A percentile compares a stretch with the other conserved stretches of the same genome.
Conservation (phyloP, 108 stramenopile genomes). For the Fragilariopsis cylindrus region DNA sequence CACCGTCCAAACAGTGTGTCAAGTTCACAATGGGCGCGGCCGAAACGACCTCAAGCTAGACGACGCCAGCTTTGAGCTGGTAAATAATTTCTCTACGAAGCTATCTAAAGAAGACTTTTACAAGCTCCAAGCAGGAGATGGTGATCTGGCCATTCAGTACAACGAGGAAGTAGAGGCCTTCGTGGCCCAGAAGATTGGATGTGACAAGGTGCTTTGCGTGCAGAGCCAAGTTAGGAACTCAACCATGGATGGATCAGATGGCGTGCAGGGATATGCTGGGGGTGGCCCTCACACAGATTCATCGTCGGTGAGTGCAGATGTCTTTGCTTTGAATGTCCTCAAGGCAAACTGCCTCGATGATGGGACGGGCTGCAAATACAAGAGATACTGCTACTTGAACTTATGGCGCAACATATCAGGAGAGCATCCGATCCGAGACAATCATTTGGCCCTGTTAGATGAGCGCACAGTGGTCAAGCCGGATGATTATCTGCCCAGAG, state of each 20-base stretch:
- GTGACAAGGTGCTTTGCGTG: conserved; percentile 25
- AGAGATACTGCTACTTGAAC: conserved; percentile 23
- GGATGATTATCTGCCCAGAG: conserved; percentile 16
- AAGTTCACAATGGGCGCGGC: conserved; percentile 18
- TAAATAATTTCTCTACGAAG: conserved; percentile 9
- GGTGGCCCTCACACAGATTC: conserved; percentile 23
- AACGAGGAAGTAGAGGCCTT: conserved; percentile 18
- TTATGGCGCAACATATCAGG: conserved; percentile 21
- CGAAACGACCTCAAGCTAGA: conserved; percentile 11
- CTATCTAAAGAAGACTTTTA: conserved; percentile 26
- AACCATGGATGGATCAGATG: background rate
- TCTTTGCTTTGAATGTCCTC: conserved; percentile 7
- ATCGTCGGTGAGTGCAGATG: conserved; percentile 10
- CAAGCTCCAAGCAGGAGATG: conserved; percentile 18
- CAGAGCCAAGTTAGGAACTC: conserved; percentile 19
- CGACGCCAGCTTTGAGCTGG: conserved; percentile 26
- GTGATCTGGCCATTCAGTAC: conserved; percentile 2
- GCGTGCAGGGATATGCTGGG: conserved; percentile 19
- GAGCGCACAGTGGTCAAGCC: conserved; percentile 27
- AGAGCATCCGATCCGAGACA: conserved; percentile 21
- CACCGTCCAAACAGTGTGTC: background rate
- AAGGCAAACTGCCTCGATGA: background rate
- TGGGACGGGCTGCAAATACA: background rate
- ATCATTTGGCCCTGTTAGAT: conserved; percentile 29
- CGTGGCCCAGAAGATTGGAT: conserved; percentile 23